Evolutionary conservation across 2,329 filamentous ascomycete species (phyloP).

Genomic region (Zymoseptoria crescenta): DNA sequence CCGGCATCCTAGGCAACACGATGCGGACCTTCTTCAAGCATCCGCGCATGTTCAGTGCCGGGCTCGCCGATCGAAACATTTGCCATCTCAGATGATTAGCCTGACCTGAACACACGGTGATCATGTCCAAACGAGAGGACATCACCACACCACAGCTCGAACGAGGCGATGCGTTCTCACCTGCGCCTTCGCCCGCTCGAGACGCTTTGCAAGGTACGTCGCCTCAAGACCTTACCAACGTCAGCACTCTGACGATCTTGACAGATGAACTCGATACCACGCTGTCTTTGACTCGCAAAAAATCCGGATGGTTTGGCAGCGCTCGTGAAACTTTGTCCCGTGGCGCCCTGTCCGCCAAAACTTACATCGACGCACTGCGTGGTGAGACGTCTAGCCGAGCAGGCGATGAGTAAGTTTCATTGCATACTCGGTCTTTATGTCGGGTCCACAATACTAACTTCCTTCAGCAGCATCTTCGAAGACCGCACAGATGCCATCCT

Average conservation of each 20-base stretch:
- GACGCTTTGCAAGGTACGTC: conserved; percentile 10
- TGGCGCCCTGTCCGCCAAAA: conserved; percentile 8
- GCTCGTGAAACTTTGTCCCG: conserved; percentile 11
- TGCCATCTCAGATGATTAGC: neutral
- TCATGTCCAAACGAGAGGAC: conserved; percentile 6
- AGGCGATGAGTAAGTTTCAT: neutral
- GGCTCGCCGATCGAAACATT: neutral
- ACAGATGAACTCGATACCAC: conserved; percentile 7
- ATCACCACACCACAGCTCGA: conserved; percentile 7
- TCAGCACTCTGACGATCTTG: neutral
- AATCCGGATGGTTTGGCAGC: conserved; percentile 17
- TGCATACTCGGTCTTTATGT: neutral
- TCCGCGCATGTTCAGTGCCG: neutral
- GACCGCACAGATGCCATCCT: neutral
- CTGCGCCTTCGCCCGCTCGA: conserved; percentile 10
- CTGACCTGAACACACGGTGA: neutral
- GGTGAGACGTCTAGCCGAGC: neutral
- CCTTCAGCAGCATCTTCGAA: neutral
- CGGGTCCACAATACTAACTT: neutral
- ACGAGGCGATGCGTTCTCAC: neutral
- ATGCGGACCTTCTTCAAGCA: neutral
- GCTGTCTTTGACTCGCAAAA: conserved; percentile 15
- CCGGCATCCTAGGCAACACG: neutral
- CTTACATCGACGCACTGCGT: conserved; percentile 8
- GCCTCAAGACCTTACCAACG: neutral